These are phyloP conservation scores for Fusarium nodosum DNA, from an alignment of 2,329 filamentous ascomycete species.

Conservation along the genomic window DNA sequence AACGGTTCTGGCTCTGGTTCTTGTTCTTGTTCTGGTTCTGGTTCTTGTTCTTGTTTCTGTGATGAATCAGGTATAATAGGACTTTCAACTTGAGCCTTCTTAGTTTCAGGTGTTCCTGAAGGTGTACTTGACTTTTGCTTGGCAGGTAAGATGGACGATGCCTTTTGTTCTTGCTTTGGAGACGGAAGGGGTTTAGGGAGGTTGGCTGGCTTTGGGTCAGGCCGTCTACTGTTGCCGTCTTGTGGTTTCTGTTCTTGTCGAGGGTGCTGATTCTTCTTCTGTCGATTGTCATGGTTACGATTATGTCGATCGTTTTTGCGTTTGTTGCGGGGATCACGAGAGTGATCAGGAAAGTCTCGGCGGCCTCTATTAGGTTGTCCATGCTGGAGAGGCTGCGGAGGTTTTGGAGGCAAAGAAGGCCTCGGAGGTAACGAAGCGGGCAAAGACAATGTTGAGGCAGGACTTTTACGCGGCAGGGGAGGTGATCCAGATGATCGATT, in stretches of 20 bases:
- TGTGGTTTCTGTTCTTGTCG: slow-evolving; percentile 49
- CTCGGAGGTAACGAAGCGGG: slow-evolving; percentile 53
- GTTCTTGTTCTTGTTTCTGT: slow-evolving; percentile 20
- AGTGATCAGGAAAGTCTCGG: slow-evolving; percentile 48
- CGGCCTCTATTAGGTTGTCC: slow-evolving; percentile 39
- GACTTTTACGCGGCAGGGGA: slow-evolving; percentile 34
- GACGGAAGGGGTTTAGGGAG: slow-evolving; percentile 40
- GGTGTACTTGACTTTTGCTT: slow-evolving; percentile 27
- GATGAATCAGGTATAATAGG: slow-evolving; percentile 14
- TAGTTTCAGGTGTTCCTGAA: slow-evolving; percentile 16
- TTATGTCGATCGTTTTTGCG: slow-evolving; percentile 53
- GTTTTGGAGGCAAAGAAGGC: slow-evolving; percentile 53
- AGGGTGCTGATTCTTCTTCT: slow-evolving; percentile 45
- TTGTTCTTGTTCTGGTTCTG: slow-evolving; percentile 10
- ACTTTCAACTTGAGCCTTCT: slow-evolving; percentile 24
- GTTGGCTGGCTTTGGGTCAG: slow-evolving; percentile 18
- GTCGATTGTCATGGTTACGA: slow-evolving; percentile 50
- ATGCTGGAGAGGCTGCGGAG: slow-evolving; percentile 43
- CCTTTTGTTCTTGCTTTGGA: slow-evolving; percentile 51
- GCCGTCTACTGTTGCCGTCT: slow-evolving; percentile 31
- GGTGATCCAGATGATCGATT: slow-evolving; percentile 36
- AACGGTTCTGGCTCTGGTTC: slow-evolving; percentile 9
- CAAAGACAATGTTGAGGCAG: slow-evolving; percentile 32
- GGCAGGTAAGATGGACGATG: neutral
- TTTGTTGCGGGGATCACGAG: slow-evolving; percentile 51